Evolutionary conservation across 345 rosid genomes (phyloP), one percentile per base, ranked within the genome.

Genomic region (Populus davidiana): DNA sequence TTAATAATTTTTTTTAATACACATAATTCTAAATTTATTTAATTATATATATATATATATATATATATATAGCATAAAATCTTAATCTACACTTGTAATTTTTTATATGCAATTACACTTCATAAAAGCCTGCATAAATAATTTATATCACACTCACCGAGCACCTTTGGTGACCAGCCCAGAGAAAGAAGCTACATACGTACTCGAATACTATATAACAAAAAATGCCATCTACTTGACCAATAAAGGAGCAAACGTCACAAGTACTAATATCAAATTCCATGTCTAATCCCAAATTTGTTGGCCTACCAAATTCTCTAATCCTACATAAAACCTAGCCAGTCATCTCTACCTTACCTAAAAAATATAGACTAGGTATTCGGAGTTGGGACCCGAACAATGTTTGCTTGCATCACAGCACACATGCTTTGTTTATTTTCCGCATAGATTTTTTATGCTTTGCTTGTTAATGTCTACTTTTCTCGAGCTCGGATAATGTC

Each of bases 271-370:
- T 33, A 33, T 33, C 35, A 33, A 33, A 33, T 33, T 33, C 5
- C 36, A 33, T 33, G 36, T 33, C 36, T 33, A 33, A 33, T 33
- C 36, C 36, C 36, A 4, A 33, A 33, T 4, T 81, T 75, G 85
- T 66, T 82, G 84, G 82, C 81, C 77, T 75, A 82, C 82, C 82
- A 78, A 72, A 71, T 41, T 67, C 70, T 56, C 38, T 56, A 29
- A 3, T 11, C 52, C 63, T 23, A 35, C 39, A 33, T 21, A 33
- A 67, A 69, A 76, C 64, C 41, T 33, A 75, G 38, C 83, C 78
- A 78, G 70, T 50, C n/a, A 76, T 81, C 79, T 43, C 63, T 23
- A 71, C 72, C 83, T 75, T 31, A 56, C 71, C 71, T 80, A 29
- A 35, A 38, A 25, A 41, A 14, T 73, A 27, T 8, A n/a, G 44